These are phyloP conservation scores for Vitis hybrid DNA, from an alignment of 177 flowering plant species.

Conservation along the genomic window DNA sequence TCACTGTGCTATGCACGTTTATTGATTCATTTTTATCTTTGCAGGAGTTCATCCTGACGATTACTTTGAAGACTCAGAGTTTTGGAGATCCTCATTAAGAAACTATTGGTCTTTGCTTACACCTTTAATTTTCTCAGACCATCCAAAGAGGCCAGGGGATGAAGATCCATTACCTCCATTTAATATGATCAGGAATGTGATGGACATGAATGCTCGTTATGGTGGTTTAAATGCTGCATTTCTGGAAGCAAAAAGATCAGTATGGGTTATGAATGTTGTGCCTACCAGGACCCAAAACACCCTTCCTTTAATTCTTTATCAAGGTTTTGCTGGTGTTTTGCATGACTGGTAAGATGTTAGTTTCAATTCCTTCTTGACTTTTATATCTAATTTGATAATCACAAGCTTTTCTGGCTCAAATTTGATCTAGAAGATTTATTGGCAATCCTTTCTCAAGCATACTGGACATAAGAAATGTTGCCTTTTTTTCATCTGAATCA, in stretches of 20 bases:
- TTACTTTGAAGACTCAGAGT: slow-evolving; percentile 61
- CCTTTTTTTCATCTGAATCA: too few species aligned
- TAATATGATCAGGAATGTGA: slow-evolving; percentile 93
- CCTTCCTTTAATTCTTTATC: slow-evolving; percentile 84
- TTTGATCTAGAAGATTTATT: neutral
- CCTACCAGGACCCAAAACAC: slow-evolving; percentile 62
- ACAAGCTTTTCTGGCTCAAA: neutral
- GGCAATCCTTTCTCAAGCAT: neutral
- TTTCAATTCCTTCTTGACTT: neutral
- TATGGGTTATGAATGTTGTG: slow-evolving; percentile 97
- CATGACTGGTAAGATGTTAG: slow-evolving; percentile 76
- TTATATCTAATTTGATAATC: neutral
- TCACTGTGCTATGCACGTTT: neutral
- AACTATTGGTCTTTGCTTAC: slow-evolving; percentile 96
- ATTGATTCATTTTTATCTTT: slow-evolving; percentile 17
- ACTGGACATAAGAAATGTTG: neutral
- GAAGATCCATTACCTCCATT: slow-evolving; percentile 97
- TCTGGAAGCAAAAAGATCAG: slow-evolving; percentile 69
- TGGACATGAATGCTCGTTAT: slow-evolving; percentile 96
- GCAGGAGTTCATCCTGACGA: slow-evolving; percentile 82
- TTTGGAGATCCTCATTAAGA: slow-evolving; percentile 67
- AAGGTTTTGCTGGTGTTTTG: slow-evolving; percentile 83
- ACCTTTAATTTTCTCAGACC: slow-evolving; percentile 95
- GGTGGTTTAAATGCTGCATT: slow-evolving; percentile 92
- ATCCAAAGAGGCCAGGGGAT: slow-evolving; percentile 98